Evolutionary conservation across 129 eudicot genomes (phyloP).

Genomic region (Pittosporum tobira): DNA sequence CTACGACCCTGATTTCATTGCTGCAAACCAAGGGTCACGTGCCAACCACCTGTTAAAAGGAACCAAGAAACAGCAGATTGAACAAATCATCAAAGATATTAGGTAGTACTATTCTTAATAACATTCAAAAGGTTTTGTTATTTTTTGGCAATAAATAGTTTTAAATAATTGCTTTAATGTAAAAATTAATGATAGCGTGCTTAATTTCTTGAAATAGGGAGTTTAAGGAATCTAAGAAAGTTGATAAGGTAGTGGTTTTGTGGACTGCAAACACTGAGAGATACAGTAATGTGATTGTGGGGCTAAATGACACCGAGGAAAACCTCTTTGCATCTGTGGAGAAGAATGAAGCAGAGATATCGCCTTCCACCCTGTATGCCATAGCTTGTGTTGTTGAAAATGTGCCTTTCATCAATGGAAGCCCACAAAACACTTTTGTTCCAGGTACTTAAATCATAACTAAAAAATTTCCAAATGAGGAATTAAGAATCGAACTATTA

Average conservation of each 20-base stretch:
- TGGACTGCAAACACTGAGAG: slow-evolving; percentile 96
- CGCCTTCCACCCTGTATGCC: slow-evolving; percentile 90
- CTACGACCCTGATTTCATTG: slow-evolving; percentile 92
- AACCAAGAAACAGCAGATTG: slow-evolving; percentile 76
- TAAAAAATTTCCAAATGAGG: not conserved
- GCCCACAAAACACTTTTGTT: slow-evolving; percentile 98
- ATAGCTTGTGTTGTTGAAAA: slow-evolving; percentile 89
- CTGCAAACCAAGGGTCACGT: slow-evolving; percentile 91
- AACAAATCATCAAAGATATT: slow-evolving; percentile 73
- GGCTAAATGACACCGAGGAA: slow-evolving; percentile 86
- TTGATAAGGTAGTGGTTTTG: slow-evolving; percentile 11
- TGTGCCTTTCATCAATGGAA: slow-evolving; percentile 91
- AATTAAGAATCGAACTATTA: not conserved
- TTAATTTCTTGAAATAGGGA: slow-evolving; percentile 37
- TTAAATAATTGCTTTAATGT: no score
- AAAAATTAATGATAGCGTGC: not conserved
- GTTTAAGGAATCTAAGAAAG: slow-evolving; percentile 85
- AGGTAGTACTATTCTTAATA: slow-evolving; percentile 30
- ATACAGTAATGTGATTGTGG: slow-evolving; percentile 83
- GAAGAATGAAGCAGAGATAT: slow-evolving; percentile 81
- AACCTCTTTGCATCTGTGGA: slow-evolving; percentile 72
- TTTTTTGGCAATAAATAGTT: no score
- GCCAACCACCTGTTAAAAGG: slow-evolving; percentile 90
- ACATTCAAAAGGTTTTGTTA: no score
- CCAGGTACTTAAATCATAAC: slow-evolving; percentile 33